A percentile compares a stretch with the other conserved stretches of the same genome.
Evolutionary conservation across 768 basidiomycete genomes (phyloP).

Genomic region (Thelephora ganbajun): DNA sequence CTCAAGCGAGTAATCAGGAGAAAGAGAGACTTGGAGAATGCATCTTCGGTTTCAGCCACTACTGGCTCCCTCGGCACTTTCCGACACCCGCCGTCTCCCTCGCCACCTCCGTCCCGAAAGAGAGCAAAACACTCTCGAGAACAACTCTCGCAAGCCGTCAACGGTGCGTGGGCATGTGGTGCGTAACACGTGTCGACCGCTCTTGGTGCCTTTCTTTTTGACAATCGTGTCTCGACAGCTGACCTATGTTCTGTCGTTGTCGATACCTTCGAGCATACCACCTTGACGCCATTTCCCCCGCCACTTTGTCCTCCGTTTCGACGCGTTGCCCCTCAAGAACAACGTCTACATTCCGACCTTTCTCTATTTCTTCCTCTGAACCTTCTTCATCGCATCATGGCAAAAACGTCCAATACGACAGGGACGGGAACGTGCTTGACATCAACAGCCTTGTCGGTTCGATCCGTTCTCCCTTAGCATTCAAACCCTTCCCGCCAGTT

Average conservation of each 20-base stretch:
- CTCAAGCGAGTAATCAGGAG: too few species aligned
- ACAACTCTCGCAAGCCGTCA: constrained; percentile 31
- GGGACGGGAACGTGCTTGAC: too few species aligned
- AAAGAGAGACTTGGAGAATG: too few species aligned
- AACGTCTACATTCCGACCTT: constrained; percentile 1
- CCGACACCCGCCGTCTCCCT: too few species aligned
- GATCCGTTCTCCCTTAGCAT: background rate
- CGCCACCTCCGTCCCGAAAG: too few species aligned
- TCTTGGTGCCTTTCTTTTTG: background rate
- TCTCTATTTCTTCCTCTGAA: background rate
- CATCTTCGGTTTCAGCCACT: too few species aligned
- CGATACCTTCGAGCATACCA: constrained; percentile 33
- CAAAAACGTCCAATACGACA: too few species aligned
- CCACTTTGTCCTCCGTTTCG: constrained; percentile 6
- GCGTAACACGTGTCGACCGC: background rate
- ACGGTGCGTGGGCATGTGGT: constrained; percentile 10
- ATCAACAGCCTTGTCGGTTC: background rate
- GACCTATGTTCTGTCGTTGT: constrained; percentile 68
- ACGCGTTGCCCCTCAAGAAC: constrained; percentile 5
- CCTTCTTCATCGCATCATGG: too few species aligned
- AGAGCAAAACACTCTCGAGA: too few species aligned
- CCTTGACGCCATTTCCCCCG: background rate
- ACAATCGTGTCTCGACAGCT: constrained; percentile 23
- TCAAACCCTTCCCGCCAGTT: background rate
- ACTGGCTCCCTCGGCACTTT: too few species aligned